Evolutionary conservation across 1,284 basidiomycete genomes (phyloP), one percentile per base, ranked within the genome.

Genomic region (Schizophyllum commune): DNA sequence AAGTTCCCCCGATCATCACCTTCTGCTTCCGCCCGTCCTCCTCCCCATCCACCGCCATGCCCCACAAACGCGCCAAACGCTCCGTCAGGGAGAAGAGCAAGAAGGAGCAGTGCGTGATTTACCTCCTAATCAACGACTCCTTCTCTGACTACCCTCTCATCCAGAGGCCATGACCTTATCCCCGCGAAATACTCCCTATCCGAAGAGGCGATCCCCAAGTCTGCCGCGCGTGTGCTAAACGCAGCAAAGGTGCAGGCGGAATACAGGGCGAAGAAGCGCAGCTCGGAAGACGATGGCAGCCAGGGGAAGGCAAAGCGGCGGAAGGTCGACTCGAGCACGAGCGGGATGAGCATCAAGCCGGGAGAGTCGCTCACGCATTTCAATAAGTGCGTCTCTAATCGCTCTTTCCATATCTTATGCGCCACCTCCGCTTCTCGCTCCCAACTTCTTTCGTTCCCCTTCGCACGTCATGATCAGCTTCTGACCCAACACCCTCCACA

Each of bases 311-410:
- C 64, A 56, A 64, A 64, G 67, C 60, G 61, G 64, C 58, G 63
- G 64, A 63, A 67, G 62, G 17, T 57, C 0, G 59, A 58, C 53
- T 66, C 61, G 64, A 66, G 62, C 56, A 67, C 62, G 65, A 58
- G 56, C 53, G 68, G 59, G 33, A 62, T 86, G 53, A 75, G 69
- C 58, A 89, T 90, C 51, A 76, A 79, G 63, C 81, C 84, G 1
- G 84, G 86, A 54, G 89, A 91, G 72, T 84, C 88, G 1, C 77
- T 91, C 58, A 77, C 80, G 57, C 85, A 90, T 74, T 91, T 90
- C 70, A 88, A 89, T 69, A 77, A 83, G 89, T 88, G 67, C 61
- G 83, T 74, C 9, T 5, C 0, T n/a, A n/a, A n/a, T n/a, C n/a
- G n/a, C n/a, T n/a, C n/a, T n/a, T n/a, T n/a, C n/a, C n/a, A n/a